These are phyloP conservation scores for Pleoardoris graminearum DNA, from an alignment of 2,329 filamentous ascomycete genomes.

Conservation along the genomic window DNA sequence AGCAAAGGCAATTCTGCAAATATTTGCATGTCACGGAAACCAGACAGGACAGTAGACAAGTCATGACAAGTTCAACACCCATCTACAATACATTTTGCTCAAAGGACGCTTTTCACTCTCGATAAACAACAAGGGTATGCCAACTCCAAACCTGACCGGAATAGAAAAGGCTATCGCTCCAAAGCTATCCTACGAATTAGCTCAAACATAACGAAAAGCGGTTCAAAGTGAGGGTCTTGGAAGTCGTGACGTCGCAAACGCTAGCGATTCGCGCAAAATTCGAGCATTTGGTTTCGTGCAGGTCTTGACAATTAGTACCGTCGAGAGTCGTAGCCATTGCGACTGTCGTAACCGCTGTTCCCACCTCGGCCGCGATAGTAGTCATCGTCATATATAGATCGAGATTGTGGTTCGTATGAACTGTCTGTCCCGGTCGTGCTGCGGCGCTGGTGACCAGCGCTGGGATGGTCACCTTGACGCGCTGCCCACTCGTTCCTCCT, in stretches of 20 bases:
- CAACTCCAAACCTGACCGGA: slow-evolving; percentile 6
- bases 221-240: slow-evolving; percentile 9
- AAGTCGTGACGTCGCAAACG: slow-evolving; percentile 15
- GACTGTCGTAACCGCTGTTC: slow-evolving; percentile 33
- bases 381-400: slow-evolving; percentile 38
- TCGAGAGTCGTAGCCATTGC: slow-evolving; percentile 32
- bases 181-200: neutral
- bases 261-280: neutral
- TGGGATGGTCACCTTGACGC: slow-evolving; percentile 24
- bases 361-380: slow-evolving; percentile 32
- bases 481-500: slow-evolving; percentile 30
- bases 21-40: too few relatives aligned
- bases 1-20: too few relatives aligned
- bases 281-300: neutral
- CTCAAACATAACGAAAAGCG: neutral
- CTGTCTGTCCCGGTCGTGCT: slow-evolving; percentile 30
- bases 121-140: slow-evolving; percentile 14
- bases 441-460: slow-evolving; percentile 23
- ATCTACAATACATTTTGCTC: neutral
- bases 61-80: too few relatives aligned
- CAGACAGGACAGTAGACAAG: too few relatives aligned
- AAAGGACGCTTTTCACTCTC: neutral
- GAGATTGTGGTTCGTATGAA: slow-evolving; percentile 32
- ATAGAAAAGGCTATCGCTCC: neutral
- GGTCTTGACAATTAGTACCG: slow-evolving; percentile 27